Percentiles rank a stretch among this genome's conserved stretches.
Evolutionary conservation across 208 protist species (phyloP).

Genomic region (Wallacemonas rigidus): DNA sequence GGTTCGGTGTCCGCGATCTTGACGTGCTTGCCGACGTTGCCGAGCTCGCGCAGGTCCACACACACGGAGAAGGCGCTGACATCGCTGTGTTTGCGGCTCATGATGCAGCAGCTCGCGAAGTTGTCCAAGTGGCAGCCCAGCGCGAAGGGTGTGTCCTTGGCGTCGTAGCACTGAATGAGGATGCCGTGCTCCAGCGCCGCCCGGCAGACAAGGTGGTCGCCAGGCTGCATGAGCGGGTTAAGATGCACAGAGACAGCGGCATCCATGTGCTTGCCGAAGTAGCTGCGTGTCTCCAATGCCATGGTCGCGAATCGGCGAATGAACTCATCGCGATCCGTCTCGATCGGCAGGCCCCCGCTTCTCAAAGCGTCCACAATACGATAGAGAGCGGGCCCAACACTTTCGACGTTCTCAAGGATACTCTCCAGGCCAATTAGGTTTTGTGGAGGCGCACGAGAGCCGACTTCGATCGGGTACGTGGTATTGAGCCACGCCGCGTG

Average conservation of each 20-base stretch:
- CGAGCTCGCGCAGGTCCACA: slow-evolving; percentile 55
- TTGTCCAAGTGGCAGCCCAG: slow-evolving; percentile 74
- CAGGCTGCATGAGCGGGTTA: slow-evolving; percentile 49
- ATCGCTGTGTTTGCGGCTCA: slow-evolving; percentile 30
- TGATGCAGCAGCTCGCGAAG: slow-evolving; percentile 48
- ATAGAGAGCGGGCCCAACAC: slow-evolving; percentile 42
- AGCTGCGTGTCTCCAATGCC: slow-evolving; percentile 44
- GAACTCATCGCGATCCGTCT: slow-evolving; percentile 43
- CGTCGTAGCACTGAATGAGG: slow-evolving; percentile 44
- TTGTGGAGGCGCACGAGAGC: slow-evolving; percentile 30
- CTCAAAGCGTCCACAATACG: slow-evolving; percentile 37
- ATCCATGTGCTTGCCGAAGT: slow-evolving; percentile 50
- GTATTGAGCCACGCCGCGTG: slow-evolving; percentile 74
- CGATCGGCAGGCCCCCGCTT: slow-evolving; percentile 22
- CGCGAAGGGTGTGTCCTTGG: slow-evolving; percentile 41
- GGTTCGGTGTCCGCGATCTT: slow-evolving; percentile 37
- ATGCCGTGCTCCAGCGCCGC: slow-evolving; percentile 35
- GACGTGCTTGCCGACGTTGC: slow-evolving; percentile 39
- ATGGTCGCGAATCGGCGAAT: slow-evolving; percentile 44
- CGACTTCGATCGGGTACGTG: slow-evolving; percentile 39
- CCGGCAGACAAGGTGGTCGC: slow-evolving; percentile 34
- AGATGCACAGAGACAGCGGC: slow-evolving; percentile 47
- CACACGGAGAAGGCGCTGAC: slow-evolving; percentile 53
- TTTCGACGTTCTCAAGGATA: slow-evolving; percentile 43
- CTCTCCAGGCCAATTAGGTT: slow-evolving; percentile 30